Conservation (phyloP, 345 rosid genomes). For the Kandelia obovata region DNA sequence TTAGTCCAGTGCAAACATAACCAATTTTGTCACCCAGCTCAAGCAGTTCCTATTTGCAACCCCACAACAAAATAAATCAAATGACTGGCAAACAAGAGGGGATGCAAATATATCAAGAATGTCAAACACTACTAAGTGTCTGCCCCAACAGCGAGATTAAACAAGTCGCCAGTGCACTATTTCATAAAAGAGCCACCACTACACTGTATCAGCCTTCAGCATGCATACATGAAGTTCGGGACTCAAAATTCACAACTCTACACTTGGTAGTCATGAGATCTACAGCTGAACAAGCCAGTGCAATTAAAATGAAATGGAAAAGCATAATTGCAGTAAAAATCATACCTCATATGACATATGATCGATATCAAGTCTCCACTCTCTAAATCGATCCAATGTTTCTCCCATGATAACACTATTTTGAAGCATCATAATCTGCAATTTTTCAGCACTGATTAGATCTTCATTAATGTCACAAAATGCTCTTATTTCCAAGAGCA, state of each 20-base stretch:
- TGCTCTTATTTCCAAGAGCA: background rate
- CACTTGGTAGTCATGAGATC: background rate
- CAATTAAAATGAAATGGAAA: background rate
- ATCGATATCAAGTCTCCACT: constrained; percentile 59
- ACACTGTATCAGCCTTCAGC: background rate
- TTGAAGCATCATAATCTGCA: constrained; percentile 52
- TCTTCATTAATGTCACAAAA: background rate
- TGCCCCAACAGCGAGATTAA: too few relatives aligned
- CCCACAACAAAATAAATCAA: background rate
- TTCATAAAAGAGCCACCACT: too few relatives aligned
- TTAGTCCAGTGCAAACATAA: constrained; percentile 71
- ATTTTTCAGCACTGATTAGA: background rate
- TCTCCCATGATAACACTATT: constrained; percentile 48
- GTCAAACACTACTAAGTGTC: background rate
- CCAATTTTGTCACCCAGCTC: constrained; percentile 94
- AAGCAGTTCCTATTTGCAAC: constrained; percentile 57
- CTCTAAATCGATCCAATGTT: constrained; percentile 43
- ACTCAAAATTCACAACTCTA: background rate
- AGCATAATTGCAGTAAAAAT: background rate
- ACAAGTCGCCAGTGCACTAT: too few relatives aligned
- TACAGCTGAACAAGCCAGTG: background rate
- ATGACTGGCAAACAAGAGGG: background rate
- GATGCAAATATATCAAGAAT: background rate
- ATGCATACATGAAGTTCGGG: background rate
- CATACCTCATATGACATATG: constrained; percentile 60